Evolutionary conservation across 768 basidiomycete species (phyloP).

Genomic region (Termitomyces heimii): DNA sequence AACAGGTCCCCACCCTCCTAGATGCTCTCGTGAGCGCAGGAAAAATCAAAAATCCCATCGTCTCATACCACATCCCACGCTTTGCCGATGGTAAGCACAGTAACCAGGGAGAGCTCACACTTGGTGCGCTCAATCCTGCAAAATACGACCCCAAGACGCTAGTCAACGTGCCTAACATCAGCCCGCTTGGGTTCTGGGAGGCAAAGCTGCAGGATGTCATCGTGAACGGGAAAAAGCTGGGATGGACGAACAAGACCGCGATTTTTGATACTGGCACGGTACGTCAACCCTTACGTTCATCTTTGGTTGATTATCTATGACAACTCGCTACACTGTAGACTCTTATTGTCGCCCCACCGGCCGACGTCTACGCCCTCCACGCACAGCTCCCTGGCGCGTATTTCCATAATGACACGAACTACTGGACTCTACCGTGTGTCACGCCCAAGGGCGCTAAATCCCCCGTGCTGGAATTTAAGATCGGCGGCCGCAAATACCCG

Average conservation of each 20-base stretch:
- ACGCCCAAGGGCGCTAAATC: conserved; percentile 35
- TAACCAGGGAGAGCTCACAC: conserved; percentile 55
- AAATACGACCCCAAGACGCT: conserved; percentile 46
- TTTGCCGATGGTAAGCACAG: conserved; percentile 32
- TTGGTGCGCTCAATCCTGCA: conserved; percentile 53
- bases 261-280: conserved; percentile 43
- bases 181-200: conserved; percentile 45
- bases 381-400: conserved; percentile 47
- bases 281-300: not conserved
- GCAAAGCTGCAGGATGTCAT: conserved; percentile 40
- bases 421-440: conserved; percentile 59
- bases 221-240: conserved; percentile 39
- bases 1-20: conserved; percentile 48
- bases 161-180: conserved; percentile 45
- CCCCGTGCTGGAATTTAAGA: conserved; percentile 42
- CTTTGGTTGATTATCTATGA: not conserved
- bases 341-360: conserved; percentile 12
- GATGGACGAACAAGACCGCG: conserved; percentile 43
- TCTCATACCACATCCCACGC: conserved; percentile 67
- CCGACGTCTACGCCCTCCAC: conserved; percentile 54
- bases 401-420: conserved; percentile 32
- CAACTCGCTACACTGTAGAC: conserved; percentile 8
- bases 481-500: conserved; percentile 53
- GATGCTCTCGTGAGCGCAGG: conserved; percentile 46
- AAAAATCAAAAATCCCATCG: conserved; percentile 46